Conservation (phyloP, 208 protist genomes). For the Trypanosomatidae sp. region DNA sequence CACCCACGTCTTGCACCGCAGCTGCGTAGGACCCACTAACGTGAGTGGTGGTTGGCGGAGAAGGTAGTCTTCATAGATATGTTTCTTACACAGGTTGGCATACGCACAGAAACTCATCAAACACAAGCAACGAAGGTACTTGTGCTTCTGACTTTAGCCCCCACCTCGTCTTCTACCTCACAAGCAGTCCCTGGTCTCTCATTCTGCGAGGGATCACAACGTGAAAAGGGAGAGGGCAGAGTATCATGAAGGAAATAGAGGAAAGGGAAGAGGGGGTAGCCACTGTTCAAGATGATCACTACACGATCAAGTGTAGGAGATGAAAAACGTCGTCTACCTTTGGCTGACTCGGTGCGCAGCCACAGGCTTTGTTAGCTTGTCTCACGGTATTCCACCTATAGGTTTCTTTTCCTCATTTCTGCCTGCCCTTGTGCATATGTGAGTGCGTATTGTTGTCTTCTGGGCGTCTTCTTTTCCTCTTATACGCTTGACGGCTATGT, state of each 20-base stretch:
- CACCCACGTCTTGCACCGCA: background rate
- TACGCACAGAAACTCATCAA: background rate
- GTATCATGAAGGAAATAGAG: background rate
- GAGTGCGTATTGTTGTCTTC: background rate
- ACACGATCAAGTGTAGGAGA: background rate
- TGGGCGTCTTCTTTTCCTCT: slow-evolving; percentile 1
- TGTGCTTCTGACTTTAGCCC: background rate
- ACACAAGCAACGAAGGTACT: background rate
- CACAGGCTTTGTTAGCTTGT: background rate
- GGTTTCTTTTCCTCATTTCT: slow-evolving; percentile 7
- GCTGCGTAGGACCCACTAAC: background rate
- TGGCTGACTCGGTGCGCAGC: background rate
- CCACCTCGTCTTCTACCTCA: background rate
- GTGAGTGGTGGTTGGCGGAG: no score
- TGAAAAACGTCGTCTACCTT: background rate
- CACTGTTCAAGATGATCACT: background rate
- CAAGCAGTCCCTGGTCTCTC: background rate
- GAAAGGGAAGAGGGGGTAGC: background rate
- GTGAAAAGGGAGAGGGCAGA: background rate
- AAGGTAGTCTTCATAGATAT: background rate
- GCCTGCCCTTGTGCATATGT: background rate
- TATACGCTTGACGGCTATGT: background rate
- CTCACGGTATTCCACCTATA: background rate
- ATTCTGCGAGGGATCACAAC: background rate
- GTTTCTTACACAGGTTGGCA: background rate